Evolutionary conservation across 805 yeast genomes (phyloP), one percentile per base, ranked within the genome.

Genomic region (Candida golubevii): DNA sequence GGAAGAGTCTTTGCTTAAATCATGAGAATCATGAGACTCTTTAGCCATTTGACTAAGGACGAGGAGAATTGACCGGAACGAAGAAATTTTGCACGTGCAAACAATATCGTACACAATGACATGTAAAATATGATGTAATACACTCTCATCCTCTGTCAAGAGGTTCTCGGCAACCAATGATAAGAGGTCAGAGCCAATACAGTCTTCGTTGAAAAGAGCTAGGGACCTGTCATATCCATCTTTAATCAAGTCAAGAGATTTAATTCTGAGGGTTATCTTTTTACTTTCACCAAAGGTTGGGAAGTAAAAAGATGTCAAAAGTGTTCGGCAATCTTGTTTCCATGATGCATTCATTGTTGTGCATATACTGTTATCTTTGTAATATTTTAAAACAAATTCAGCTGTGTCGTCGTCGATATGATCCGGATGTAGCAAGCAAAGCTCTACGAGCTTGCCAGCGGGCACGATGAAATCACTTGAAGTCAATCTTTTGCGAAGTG

Each of bases 321-420:
- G 51, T 28, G 62, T 59, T 7, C 60, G 58, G 34, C 78, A 63
- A 49, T 78, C 77, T 2, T 61, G 67, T 38, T 63, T 62, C 86
- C 89, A 83, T 8, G 69, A 59, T 0, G 73, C 65, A 28, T 74
- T 61, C 6, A 80, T 57, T 9, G 80, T 76, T 2, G 81, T 70
- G 55, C 90, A 83, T 28, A 73, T 55, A 42, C 74, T 71, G 41
- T 77, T 77, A 10, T 68, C 65, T 4, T 64, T 61, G 56, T 78
- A 82, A 51, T 65, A 73, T 3, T 66, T 60, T 26, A 84, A 57
- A 3, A 85, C 71, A 41, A 66, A 70, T 6, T 60, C 50, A n/a
- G 74, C 67, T 9, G 65, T 63, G 4, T 59, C 62, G 1, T 64
- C 62, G 9, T 72, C 62, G 26, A 79, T 50, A 39, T 59, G 58